Percentiles rank a stretch among this genome's conserved stretches.
These are phyloP conservation scores for Brassica hybrid DNA, from an alignment of 441 rosid species.

Conservation along the genomic window DNA sequence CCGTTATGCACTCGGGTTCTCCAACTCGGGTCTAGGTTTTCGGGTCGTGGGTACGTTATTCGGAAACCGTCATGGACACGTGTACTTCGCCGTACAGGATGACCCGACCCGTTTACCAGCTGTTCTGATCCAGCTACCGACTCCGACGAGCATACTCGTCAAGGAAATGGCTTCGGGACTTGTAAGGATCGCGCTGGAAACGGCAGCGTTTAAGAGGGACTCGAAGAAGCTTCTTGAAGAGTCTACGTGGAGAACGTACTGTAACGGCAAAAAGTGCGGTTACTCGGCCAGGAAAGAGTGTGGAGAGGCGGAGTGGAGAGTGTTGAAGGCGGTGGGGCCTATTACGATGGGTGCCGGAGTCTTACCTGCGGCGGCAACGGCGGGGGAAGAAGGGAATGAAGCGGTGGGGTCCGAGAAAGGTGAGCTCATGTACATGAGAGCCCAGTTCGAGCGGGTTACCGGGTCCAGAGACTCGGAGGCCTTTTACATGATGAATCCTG, in stretches of 20 bases:
- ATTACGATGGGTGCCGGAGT: conserved; percentile 82
- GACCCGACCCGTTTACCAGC: conserved; percentile 57
- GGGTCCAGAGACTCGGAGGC: conserved; percentile 80
- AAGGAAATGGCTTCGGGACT: conserved; percentile 72
- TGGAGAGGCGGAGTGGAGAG: conserved; percentile 58
- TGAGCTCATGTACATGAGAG: conserved; percentile 79
- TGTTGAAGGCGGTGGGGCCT: conserved; percentile 66
- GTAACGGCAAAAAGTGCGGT: conserved; percentile 73
- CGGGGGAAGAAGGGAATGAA: conserved; percentile 38
- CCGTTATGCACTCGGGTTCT: conserved; percentile 48
- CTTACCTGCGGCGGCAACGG: conserved; percentile 45
- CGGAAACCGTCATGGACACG: conserved; percentile 68
- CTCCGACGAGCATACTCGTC: conserved; percentile 61
- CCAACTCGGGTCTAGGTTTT: conserved; percentile 46
- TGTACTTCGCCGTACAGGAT: conserved; percentile 66
- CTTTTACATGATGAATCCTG: conserved; percentile 78
- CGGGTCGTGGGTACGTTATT: conserved; percentile 66
- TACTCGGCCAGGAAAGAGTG: conserved; percentile 64
- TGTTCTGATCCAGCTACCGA: conserved; percentile 62
- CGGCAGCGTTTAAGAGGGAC: conserved; percentile 30
- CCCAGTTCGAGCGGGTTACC: conserved; percentile 71
- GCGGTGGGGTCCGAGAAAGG: too few relatives aligned
- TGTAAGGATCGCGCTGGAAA: conserved; percentile 60
- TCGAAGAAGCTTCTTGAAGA: conserved; percentile 54
- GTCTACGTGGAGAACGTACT: conserved; percentile 64